Base-by-base conservation (phyloP, 2,329 filamentous ascomycete genomes). In the Colletotrichum theobromicola region DNA sequence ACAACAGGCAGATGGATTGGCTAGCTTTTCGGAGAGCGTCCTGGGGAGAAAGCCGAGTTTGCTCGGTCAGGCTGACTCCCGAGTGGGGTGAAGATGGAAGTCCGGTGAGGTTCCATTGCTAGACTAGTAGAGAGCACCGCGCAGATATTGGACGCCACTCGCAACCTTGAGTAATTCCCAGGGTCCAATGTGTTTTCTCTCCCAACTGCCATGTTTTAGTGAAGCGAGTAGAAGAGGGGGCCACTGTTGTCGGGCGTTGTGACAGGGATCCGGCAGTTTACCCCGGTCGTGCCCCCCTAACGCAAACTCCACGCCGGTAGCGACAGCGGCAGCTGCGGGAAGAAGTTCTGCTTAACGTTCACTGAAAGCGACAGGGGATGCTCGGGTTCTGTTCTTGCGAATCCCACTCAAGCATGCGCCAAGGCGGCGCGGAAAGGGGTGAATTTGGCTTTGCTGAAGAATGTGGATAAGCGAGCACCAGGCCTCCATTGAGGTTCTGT, bases 241-340 rank as follows among this genome's bases (percentile, higher is more conserved):
- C 13, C 53, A 30, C 28, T 32, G 32, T n/a, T 24, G 30, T 34
- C 55, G 69, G 63, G 28, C 63, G 55, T 67, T 28, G 69, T 5
- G 13, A n/a, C 69, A 62, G 35, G 69, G 55, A 62, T 61, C n/a
- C 62, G 53, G 63, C 37, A 67, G 28, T 71, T 55, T 60, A 61
- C 69, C 69, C 69, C 63, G 55, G 69, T 62, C 69, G 69, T 72
- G 69, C 55, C 63, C 69, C 69, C 46, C 53, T 8, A 37, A 66
- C 30, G 55, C 21, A n/a, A 24, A 35, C 55, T 72, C 62, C 69
- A 72, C 63, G 28, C 16, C 28, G 53, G 55, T 10, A 71, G 53
- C 53, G 69, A 71, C 50, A 50, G 37, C 62, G 62, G 62, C 62
- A 67, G 55, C 69, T 53, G 55, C 32, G 55, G 63, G 69, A 67